Evolutionary conservation across 192 early-diverging fungal species (phyloP).

Genomic region (Podila minutissima): DNA sequence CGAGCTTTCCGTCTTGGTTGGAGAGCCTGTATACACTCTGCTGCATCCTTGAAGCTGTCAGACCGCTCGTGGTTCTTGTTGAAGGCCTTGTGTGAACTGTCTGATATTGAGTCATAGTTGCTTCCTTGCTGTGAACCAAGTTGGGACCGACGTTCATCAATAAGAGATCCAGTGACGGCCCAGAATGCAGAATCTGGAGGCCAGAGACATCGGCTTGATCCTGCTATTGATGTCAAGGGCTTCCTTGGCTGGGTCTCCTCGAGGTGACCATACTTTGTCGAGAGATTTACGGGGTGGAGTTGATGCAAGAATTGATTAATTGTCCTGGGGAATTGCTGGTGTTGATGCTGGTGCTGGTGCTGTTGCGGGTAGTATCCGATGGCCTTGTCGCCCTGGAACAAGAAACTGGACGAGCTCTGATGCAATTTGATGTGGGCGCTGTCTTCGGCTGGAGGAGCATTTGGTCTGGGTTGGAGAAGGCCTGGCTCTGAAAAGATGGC

Average conservation of each 20-base stretch:
- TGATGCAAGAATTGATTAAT: not conserved
- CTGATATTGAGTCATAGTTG: not conserved
- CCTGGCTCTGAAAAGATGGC: slow-evolving; percentile 2
- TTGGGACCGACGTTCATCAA: not conserved
- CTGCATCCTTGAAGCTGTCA: slow-evolving; percentile 19
- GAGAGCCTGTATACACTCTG: slow-evolving; percentile 9
- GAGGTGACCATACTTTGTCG: not conserved
- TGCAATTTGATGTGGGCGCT: not conserved
- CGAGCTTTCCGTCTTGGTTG: slow-evolving; percentile 35
- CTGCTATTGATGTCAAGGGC: slow-evolving; percentile 34
- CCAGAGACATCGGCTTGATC: slow-evolving; percentile 42
- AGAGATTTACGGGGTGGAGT: not conserved
- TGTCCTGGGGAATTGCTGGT: slow-evolving; percentile 1
- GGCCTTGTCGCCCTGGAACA: not conserved
- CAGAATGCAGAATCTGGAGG: slow-evolving; percentile 36
- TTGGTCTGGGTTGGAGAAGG: not conserved
- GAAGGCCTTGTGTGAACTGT: not conserved
- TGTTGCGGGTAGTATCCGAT: not conserved
- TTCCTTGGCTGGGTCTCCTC: slow-evolving; percentile 9
- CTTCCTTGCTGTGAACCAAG: not conserved
- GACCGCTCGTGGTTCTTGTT: slow-evolving; percentile 14
- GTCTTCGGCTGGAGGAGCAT: not conserved
- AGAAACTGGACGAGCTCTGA: not conserved
- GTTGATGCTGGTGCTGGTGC: not conserved
- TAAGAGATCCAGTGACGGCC: slow-evolving; percentile 19